phyloP scores from a whole-genome alignment of 2,329 filamentous ascomycete genomes.

The Cyphellophora europaea region DNA sequence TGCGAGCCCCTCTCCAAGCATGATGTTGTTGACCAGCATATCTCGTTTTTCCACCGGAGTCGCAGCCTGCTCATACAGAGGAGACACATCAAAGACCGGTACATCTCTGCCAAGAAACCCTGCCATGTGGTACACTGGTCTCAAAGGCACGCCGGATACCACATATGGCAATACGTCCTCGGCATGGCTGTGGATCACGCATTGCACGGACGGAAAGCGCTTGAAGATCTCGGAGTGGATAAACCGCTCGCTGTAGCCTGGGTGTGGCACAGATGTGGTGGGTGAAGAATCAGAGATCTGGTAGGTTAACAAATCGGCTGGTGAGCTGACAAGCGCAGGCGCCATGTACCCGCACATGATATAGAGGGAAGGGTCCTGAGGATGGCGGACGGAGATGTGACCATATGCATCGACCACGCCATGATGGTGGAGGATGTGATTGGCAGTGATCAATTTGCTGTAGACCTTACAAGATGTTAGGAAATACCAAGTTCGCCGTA shows the following conservation, averaged over 20 bases:
- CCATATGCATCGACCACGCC: conserved; percentile 45
- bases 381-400: conserved; percentile 48
- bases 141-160: conserved; percentile 30
- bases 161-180: conserved; percentile 34
- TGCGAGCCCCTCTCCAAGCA: conserved; percentile 28
- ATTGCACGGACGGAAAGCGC: conserved; percentile 29
- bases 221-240: conserved; percentile 41
- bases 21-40: conserved; percentile 28
- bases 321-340: conserved; percentile 37
- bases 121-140: conserved; percentile 34
- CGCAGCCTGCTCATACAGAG: conserved; percentile 16
- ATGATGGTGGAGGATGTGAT: conserved; percentile 41
- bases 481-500: too few relatives aligned
- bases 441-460: conserved; percentile 13
- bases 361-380: conserved; percentile 35
- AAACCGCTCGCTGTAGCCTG: conserved; percentile 35
- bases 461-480: neutral
- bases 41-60: conserved; percentile 22
- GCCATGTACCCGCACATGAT: conserved; percentile 40
- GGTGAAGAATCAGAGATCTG: conserved; percentile 32
- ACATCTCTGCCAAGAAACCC: conserved; percentile 31
- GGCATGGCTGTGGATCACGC: conserved; percentile 37
- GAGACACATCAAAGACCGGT: conserved; percentile 26
- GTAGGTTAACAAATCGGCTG: conserved; percentile 40
- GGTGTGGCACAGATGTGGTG: conserved; percentile 28